A percentile compares a stretch with the other conserved stretches of the same genome.
Conservation (phyloP, 371 early-diverging fungal species). For the Lichtheimia ornata region DNA sequence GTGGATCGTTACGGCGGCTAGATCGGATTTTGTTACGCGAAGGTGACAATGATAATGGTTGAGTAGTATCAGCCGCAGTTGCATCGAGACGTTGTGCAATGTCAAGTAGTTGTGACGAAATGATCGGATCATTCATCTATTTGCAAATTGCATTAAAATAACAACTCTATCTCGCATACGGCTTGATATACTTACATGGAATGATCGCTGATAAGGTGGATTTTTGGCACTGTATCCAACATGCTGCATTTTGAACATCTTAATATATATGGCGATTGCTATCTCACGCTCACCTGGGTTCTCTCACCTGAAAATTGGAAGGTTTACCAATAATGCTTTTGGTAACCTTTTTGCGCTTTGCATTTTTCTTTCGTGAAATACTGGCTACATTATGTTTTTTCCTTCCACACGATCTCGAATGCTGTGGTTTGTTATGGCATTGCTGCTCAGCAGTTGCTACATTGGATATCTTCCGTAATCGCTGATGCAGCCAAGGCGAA, state of each 20-base stretch:
- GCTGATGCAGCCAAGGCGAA: too few species aligned
- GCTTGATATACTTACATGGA: slow-evolving; percentile 1
- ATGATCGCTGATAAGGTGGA: not conserved
- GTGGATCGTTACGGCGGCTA: not conserved
- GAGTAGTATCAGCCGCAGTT: not conserved
- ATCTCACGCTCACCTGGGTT: not conserved
- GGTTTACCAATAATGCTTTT: slow-evolving; percentile 9
- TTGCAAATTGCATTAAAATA: not conserved
- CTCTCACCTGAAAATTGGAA: slow-evolving; percentile 5
- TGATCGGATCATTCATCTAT: not conserved
- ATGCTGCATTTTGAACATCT: not conserved
- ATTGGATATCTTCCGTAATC: too few species aligned
- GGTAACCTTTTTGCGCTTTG: slow-evolving; percentile 1
- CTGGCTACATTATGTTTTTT: slow-evolving; percentile 8
- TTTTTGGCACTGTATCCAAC: not conserved
- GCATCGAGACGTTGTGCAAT: not conserved
- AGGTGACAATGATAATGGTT: not conserved
- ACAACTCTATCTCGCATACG: not conserved
- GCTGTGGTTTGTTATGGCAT: too few species aligned
- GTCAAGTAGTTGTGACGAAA: not conserved
- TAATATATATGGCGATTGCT: not conserved
- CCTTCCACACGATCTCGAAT: not conserved
- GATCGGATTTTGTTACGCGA: not conserved
- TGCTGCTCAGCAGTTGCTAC: too few species aligned
- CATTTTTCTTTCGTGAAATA: not conserved